Percentiles rank a stretch among this genome's conserved stretches.
phyloP scores from a whole-genome alignment of 2,329 filamentous ascomycete species.

The Tolypocladium ophioglossoides region DNA sequence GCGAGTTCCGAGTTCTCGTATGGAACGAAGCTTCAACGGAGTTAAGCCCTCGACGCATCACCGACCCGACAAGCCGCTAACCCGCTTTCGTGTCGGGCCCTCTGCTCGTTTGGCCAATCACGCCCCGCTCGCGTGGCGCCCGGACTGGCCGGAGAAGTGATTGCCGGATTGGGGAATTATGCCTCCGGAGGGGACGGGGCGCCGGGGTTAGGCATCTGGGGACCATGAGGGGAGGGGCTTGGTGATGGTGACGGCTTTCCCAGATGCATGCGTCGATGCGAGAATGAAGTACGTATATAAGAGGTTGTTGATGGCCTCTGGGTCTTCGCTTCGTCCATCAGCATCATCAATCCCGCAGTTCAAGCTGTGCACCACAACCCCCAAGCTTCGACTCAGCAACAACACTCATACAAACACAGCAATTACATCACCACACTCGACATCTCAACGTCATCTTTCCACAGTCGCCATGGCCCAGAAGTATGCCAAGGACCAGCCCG shows the following conservation, averaged over 20 bases:
- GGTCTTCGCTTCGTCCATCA: not conserved
- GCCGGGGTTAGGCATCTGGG: not conserved
- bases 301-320: not conserved
- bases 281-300: not conserved
- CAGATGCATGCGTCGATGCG: not conserved
- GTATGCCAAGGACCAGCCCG: slow-evolving; percentile 14
- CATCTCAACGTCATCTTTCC: not conserved
- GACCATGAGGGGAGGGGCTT: not conserved
- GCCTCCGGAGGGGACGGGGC: not conserved
- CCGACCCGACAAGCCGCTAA: not conserved
- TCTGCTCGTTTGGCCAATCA: not conserved
- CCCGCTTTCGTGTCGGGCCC: not conserved
- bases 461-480: not conserved
- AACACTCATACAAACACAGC: not conserved
- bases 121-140: not conserved
- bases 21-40: not conserved
- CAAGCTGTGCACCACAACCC: too few relatives aligned
- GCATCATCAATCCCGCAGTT: not conserved
- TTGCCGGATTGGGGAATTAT: not conserved
- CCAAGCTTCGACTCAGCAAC: not conserved
- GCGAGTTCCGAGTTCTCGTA: not conserved
- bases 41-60: not conserved
- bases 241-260: not conserved
- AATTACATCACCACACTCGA: not conserved
- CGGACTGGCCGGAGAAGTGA: not conserved